Base-by-base conservation (phyloP, 1,284 basidiomycete genomes). In the Schizophyllum commune region DNA sequence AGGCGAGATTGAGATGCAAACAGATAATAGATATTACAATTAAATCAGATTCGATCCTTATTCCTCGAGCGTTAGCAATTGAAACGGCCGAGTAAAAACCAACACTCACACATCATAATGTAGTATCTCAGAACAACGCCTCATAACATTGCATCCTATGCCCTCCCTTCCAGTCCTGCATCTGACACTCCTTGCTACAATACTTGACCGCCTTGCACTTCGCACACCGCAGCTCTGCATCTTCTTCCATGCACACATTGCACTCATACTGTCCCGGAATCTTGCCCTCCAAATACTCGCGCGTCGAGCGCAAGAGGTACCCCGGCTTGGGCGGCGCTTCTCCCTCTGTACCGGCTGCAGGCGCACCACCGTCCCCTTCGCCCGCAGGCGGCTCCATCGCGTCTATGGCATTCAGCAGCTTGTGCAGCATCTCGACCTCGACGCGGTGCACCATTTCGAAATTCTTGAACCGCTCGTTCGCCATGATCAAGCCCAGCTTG, bases 111-210 rank as follows among this genome's bases (percentile, higher is more conserved):
- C n/a, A n/a, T n/a, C n/a, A n/a, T n/a, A n/a, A n/a, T n/a, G n/a
- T n/a, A n/a, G n/a, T n/a, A n/a, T n/a, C n/a, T n/a, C 59, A 66
- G 51, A 65, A 63, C 6, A 54, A 56, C 13, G 64, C 58, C 58
- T 57, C 58, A 60, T 64, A 65, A 52, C 65, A 68, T 2, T 57
- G 63, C 55, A 59, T 47, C 58, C 64, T 66, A 57, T 68, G 67
- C 15, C 67, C 67, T 39, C 65, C 57, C 54, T 67, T 68, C 67
- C 67, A 67, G 56, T 68, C 62, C 65, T 64, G 64, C 7, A 47
- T 55, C 56, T 66, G 66, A 47, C 65, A 66, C 32, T 58, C 59
- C 32, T 61, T 59, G 17, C 65, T 60, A 54, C 66, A 68, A 57
- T 68, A 68, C 13, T 61, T 56, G 27, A 53, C 53, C 21, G 55